These are phyloP conservation scores for Boletus smithii DNA, from an alignment of 1,284 basidiomycete genomes.

Conservation along the genomic window DNA sequence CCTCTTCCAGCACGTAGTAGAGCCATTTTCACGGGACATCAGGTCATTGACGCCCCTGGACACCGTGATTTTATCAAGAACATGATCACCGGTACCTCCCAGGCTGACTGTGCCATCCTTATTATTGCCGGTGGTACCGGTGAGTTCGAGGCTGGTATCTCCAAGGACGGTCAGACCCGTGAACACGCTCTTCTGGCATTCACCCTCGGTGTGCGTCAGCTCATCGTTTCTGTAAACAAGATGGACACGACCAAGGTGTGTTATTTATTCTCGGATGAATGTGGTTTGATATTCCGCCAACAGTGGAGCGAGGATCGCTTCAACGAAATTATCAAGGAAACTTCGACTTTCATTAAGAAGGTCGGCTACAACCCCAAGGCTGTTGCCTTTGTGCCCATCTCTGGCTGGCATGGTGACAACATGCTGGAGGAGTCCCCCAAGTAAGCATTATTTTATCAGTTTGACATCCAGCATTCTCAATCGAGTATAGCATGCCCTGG, in stretches of 20 bases:
- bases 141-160: slow-evolving; percentile 99
- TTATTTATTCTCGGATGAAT: neutral
- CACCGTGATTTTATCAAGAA: slow-evolving; percentile 99
- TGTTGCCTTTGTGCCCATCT: slow-evolving; percentile 99
- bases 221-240: slow-evolving; percentile 99
- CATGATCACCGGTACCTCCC: slow-evolving; percentile 99
- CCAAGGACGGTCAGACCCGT: slow-evolving; percentile 99
- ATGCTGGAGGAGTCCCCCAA: slow-evolving; percentile 98
- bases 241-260: slow-evolving; percentile 95
- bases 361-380: slow-evolving; percentile 99
- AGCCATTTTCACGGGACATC: slow-evolving; percentile 12
- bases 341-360: slow-evolving; percentile 99
- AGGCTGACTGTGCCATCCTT: slow-evolving; percentile 99
- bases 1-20: neutral
- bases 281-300: slow-evolving; percentile 14
- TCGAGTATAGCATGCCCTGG: slow-evolving; percentile 86
- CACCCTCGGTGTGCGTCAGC: slow-evolving; percentile 99
- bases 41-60: slow-evolving; percentile 98
- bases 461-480: slow-evolving; percentile 6
- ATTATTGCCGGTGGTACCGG: slow-evolving; percentile 99
- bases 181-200: slow-evolving; percentile 99
- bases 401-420: slow-evolving; percentile 99
- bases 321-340: slow-evolving; percentile 99
- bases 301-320: slow-evolving; percentile 99
- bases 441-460: slow-evolving; percentile 43